phyloP scores from a whole-genome alignment of 2,329 filamentous ascomycete genomes.

The Dactylellina drechsleri region DNA sequence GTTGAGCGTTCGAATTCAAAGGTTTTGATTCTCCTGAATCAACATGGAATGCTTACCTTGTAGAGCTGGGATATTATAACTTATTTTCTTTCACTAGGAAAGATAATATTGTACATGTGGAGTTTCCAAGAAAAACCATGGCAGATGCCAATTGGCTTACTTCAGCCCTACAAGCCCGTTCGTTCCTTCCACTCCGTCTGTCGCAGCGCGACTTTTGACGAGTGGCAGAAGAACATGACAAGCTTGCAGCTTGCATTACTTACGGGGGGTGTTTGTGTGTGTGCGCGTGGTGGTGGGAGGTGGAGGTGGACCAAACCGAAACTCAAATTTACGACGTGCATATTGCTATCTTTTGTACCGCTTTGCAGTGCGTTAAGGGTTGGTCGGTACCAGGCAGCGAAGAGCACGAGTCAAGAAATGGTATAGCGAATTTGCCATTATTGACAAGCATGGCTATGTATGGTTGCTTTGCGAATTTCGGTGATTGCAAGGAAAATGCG shows the following conservation, averaged over 20 bases:
- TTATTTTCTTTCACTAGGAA: no score
- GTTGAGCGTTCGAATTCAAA: not conserved
- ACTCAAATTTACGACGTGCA: slow-evolving; percentile 30
- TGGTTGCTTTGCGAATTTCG: slow-evolving; percentile 6
- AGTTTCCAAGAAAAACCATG: slow-evolving; percentile 15
- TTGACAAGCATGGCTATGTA: slow-evolving; percentile 24
- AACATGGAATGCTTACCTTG: no score
- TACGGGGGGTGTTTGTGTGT: no score
- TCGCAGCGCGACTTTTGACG: slow-evolving; percentile 13
- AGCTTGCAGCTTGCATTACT: no score
- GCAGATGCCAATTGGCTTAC: slow-evolving; percentile 36
- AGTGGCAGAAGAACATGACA: slow-evolving; percentile 13
- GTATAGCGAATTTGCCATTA: slow-evolving; percentile 53
- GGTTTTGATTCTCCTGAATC: no score
- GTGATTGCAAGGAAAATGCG: not conserved
- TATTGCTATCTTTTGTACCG: slow-evolving; percentile 23
- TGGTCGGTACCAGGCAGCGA: slow-evolving; percentile 23
- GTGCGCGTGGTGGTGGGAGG: not conserved
- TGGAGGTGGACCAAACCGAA: slow-evolving; percentile 24
- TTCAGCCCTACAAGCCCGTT: slow-evolving; percentile 37
- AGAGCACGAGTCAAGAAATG: slow-evolving; percentile 8
- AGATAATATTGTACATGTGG: no score
- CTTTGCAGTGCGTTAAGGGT: slow-evolving; percentile 14
- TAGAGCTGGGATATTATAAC: no score
- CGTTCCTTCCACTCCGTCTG: slow-evolving; percentile 1